Conservation (phyloP, 371 early-diverging fungal species). For the Mortierella sp. region DNA sequence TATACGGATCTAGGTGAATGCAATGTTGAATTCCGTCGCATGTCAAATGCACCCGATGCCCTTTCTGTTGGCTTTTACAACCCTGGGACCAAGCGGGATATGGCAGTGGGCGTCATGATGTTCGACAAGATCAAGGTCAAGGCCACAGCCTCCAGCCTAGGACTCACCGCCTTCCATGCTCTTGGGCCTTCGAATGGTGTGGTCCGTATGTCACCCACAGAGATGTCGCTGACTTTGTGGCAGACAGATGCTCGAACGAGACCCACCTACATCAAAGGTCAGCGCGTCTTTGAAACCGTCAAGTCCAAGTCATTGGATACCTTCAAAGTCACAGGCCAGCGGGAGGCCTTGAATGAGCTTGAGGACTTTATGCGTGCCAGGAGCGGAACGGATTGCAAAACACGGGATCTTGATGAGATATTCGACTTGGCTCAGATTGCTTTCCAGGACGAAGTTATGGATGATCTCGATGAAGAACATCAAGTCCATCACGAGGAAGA, state of each 20-base stretch:
- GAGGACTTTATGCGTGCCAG: slow-evolving; percentile 41
- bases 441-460: slow-evolving; percentile 28
- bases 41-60: slow-evolving; percentile 44
- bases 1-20: slow-evolving; percentile 40
- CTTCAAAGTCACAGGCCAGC: slow-evolving; percentile 34
- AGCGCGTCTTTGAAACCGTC: slow-evolving; percentile 23
- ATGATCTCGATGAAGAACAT: slow-evolving; percentile 11
- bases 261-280: slow-evolving; percentile 22
- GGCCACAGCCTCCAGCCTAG: slow-evolving; percentile 27
- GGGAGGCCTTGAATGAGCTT: slow-evolving; percentile 35
- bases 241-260: slow-evolving; percentile 37
- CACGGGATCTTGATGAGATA: slow-evolving; percentile 27
- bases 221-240: slow-evolving; percentile 33
- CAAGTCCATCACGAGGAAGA: background rate
- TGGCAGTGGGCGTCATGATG: slow-evolving; percentile 39
- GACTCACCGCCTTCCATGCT: slow-evolving; percentile 8
- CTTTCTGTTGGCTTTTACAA: slow-evolving; percentile 46
- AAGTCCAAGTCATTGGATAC: slow-evolving; percentile 38
- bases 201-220: slow-evolving; percentile 23
- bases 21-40: slow-evolving; percentile 37
- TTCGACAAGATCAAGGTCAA: slow-evolving; percentile 25
- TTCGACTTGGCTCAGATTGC: slow-evolving; percentile 27
- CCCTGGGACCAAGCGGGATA: slow-evolving; percentile 37
- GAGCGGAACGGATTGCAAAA: slow-evolving; percentile 32
- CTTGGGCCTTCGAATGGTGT: slow-evolving; percentile 23